These are phyloP conservation scores for Venturia nashicola DNA, from an alignment of 2,329 filamentous ascomycete species.

Conservation along the genomic window DNA sequence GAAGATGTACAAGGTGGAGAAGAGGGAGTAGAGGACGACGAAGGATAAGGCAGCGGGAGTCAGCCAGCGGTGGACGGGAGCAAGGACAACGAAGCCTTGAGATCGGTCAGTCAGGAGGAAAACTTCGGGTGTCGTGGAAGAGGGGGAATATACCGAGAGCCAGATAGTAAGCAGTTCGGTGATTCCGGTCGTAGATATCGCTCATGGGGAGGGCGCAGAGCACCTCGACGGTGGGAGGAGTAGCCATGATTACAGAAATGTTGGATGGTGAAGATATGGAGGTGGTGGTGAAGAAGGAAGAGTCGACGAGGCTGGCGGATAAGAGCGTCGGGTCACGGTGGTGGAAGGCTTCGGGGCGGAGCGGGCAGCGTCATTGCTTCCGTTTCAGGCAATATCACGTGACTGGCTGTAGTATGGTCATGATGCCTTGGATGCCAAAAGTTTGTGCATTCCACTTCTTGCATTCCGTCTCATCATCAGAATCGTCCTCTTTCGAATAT, in stretches of 20 bases:
- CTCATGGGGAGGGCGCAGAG: conserved; percentile 3
- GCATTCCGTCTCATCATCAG: too few species aligned
- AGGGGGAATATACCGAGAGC: background rate
- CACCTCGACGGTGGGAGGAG: background rate
- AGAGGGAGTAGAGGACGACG: conserved; percentile 4
- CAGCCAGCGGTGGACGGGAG: conserved; percentile 4
- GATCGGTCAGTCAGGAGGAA: background rate
- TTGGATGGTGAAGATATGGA: background rate
- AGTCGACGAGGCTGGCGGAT: background rate
- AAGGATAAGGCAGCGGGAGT: conserved; percentile 6
- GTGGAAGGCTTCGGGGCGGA: too few species aligned
- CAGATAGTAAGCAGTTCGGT: conserved; percentile 3
- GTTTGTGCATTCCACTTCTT: too few species aligned
- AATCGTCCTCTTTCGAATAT: too few species aligned
- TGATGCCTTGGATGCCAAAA: too few species aligned
- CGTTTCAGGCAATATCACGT: background rate
- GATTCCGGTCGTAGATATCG: conserved; percentile 6
- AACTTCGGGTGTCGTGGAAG: background rate
- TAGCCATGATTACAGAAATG: conserved; percentile 1
- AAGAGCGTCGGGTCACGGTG: too few species aligned
- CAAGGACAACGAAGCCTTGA: conserved; percentile 2
- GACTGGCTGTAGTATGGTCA: too few species aligned
- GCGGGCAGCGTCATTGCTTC: background rate
- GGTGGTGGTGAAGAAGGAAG: background rate
- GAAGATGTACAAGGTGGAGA: conserved; percentile 8